Evolutionary conservation across 2,329 filamentous ascomycete genomes (phyloP).

Genomic region (Celoporthe dispersa): DNA sequence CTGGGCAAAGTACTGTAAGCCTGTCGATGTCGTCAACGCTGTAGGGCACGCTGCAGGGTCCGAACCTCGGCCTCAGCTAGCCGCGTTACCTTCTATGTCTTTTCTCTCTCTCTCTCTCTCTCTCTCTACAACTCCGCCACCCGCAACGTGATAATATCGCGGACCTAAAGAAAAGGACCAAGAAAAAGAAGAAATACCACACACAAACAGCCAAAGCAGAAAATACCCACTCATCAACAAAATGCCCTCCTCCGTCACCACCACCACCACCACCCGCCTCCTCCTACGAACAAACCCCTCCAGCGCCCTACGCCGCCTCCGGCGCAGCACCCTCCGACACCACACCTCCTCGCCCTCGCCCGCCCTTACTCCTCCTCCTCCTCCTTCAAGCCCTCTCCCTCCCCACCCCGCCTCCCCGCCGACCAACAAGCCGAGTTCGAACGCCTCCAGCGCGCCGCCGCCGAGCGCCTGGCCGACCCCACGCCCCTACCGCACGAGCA

Average conservation of each 20-base stretch:
- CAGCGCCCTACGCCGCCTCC: background rate
- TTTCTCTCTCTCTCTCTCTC: background rate
- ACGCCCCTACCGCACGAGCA: conserved; percentile 34
- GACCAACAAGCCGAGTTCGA: conserved; percentile 92
- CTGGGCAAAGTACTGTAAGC: background rate
- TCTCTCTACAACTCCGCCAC: background rate
- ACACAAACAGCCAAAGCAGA: background rate
- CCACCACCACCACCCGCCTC: conserved; percentile 14
- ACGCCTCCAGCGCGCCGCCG: conserved; percentile 71
- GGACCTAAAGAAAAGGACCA: background rate
- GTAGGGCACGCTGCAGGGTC: conserved; percentile 3
- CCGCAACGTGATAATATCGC: background rate
- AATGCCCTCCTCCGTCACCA: conserved; percentile 4
- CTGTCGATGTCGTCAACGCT: conserved; percentile 24
- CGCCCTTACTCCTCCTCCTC: conserved; percentile 41
- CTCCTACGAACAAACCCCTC: background rate
- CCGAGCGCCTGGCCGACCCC: conserved; percentile 48
- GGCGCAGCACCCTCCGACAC: background rate
- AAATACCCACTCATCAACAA: background rate
- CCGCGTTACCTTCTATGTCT: background rate
- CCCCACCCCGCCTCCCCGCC: conserved; percentile 85
- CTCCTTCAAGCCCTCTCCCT: conserved; percentile 59
- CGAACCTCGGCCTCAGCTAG: conserved; percentile 18
- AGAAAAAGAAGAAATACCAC: background rate
- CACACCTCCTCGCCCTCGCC: conserved; percentile 39